Base-by-base conservation (phyloP, 345 rosid genomes). In the Ceriops tagal region DNA sequence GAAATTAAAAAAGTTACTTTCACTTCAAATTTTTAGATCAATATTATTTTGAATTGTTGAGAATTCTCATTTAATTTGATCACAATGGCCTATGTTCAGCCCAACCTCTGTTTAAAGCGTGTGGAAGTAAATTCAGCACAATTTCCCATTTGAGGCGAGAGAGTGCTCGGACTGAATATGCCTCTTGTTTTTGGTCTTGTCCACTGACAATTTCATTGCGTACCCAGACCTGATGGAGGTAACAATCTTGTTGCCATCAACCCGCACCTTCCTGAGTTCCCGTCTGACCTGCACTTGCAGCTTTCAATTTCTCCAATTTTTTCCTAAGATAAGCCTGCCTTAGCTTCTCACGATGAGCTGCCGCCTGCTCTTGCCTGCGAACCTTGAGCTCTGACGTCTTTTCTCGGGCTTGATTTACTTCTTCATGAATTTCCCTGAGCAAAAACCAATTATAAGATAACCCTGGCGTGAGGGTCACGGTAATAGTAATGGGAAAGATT, bases 401-500 rank as follows among this genome's bases (percentile, higher is more conserved):
- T 78, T 87, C 98, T 78, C 97, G 87, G 0, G 96, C 99, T 71
- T 87, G 81, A 80, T 85, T 90, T 46, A 74, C 99, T 88, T 92
- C 96, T 78, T 82, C 90, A 73, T 92, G 99, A 78, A 95, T 92
- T 78, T 95, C 96, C 79, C 97, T 90, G 85, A 30, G 70, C 37
- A 70, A 49, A 67, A 66, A 31, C 60, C 63, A 5, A 32, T 53
- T 9, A 20, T 28, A 52, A 13, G 35, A 56, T 61, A 18, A 5
- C 31, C 19, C 53, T 1, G 55, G 6, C 7, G 24, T 64, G 6
- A 47, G 56, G 15, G 10, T 13, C 4, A 10, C 5, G 18, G 68
- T 32, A 39, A 43, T 43, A 43, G 16, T 11, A 11, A 11, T 3
- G 15, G 18, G 49, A 15, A 39, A 39, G 46, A 39, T 10, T 58